A percentile compares a stretch with the other conserved stretches of the same genome.
phyloP scores from a whole-genome alignment of 2,329 filamentous ascomycete species.

The Epichloe festucae region DNA sequence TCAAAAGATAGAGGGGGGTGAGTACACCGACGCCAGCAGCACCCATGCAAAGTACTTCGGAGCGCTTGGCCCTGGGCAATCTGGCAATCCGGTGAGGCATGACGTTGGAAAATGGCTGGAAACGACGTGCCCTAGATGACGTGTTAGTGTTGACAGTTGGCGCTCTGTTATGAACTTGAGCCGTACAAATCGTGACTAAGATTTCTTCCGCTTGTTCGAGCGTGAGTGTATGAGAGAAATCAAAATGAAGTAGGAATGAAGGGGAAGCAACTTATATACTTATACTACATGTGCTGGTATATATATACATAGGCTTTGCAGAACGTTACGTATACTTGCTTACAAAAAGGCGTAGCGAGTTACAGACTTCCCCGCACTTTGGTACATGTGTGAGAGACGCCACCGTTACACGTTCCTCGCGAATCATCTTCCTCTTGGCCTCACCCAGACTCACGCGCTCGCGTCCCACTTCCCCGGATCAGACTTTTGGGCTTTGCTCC shows the following conservation, averaged over 20 bases:
- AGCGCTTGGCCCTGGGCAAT: constrained; percentile 34
- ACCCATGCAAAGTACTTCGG: constrained; percentile 40
- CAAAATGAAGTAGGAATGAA: too few species aligned
- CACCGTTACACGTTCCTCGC: background rate
- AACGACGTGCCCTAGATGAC: too few species aligned
- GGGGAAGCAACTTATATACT: background rate
- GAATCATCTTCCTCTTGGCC: background rate
- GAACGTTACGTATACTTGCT: background rate
- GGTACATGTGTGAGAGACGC: background rate
- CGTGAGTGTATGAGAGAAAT: too few species aligned
- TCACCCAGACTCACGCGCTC: too few species aligned
- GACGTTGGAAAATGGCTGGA: constrained; percentile 11
- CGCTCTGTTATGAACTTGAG: too few species aligned
- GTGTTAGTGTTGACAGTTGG: background rate
- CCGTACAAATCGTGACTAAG: too few species aligned
- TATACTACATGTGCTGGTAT: too few species aligned
- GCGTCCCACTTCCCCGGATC: background rate
- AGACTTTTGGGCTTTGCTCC: too few species aligned
- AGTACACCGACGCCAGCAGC: constrained; percentile 40
- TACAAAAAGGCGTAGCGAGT: background rate
- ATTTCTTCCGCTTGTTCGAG: too few species aligned
- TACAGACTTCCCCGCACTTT: background rate
- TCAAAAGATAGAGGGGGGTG: constrained; percentile 43
- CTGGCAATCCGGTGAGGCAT: constrained; percentile 34
- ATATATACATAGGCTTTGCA: background rate